These are phyloP conservation scores for Eimeria falciformis DNA, from an alignment of 169 alveolate genomes.

Conservation along the genomic window DNA sequence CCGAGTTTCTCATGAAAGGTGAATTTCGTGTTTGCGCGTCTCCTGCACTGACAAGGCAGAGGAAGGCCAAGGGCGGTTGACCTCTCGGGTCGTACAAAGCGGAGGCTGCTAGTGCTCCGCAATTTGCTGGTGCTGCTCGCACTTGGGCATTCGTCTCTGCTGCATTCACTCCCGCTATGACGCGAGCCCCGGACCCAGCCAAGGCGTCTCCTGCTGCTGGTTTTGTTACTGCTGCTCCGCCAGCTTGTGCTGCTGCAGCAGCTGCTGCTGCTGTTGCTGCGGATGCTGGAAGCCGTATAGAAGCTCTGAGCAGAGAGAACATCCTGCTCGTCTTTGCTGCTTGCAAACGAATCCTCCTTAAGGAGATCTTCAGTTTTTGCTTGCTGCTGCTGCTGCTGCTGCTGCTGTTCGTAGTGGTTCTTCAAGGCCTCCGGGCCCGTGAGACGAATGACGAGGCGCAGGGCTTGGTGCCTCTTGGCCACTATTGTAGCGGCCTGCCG, in stretches of 20 bases:
- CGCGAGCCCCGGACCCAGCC: conserved; percentile 48
- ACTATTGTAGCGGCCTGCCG: conserved; percentile 79
- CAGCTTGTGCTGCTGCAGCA: neutral
- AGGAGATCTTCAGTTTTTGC: conserved; percentile 18
- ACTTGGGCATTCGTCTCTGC: conserved; percentile 1
- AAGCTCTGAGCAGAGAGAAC: conserved; percentile 18
- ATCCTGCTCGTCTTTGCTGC: neutral
- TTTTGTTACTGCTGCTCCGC: neutral
- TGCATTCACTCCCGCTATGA: conserved; percentile 34
- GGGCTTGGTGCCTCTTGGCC: conserved; percentile 79
- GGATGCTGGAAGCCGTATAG: conserved; percentile 16
- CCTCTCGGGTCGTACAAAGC: neutral
- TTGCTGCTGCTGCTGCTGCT: conserved; percentile 16
- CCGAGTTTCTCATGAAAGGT: conserved; percentile 29
- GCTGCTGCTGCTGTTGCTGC: conserved; percentile 43
- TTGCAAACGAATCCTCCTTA: conserved; percentile 22
- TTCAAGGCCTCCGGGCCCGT: conserved; percentile 20
- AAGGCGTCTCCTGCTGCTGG: neutral
- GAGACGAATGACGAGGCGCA: conserved; percentile 72
- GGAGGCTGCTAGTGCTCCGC: conserved; percentile 48
- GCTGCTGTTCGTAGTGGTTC: conserved; percentile 4
- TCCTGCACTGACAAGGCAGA: conserved; percentile 51
- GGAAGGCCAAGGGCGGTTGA: neutral
- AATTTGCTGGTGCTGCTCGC: neutral
- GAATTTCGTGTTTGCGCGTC: neutral